Conservation (phyloP, 2,329 filamentous ascomycete species). For the Paraphoma sp. region DNA sequence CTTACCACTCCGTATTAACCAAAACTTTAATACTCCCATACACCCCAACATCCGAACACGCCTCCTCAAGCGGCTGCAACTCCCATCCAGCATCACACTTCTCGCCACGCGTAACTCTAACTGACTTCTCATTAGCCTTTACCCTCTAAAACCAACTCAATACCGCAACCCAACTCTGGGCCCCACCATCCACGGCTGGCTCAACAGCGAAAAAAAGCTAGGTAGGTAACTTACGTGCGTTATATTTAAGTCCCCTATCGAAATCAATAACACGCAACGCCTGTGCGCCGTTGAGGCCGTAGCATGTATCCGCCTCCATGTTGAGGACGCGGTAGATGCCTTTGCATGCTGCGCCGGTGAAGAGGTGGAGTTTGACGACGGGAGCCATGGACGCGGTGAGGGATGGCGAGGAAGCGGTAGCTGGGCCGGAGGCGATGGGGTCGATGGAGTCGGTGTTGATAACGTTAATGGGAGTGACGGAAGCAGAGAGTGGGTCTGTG, state of each 20-base stretch:
- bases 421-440: background rate
- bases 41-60: slow-evolving; percentile 5
- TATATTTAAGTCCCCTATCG: background rate
- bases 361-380: background rate
- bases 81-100: background rate
- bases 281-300: background rate
- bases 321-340: background rate
- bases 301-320: background rate
- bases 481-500: too few species aligned
- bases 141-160: too few species aligned
- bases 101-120: background rate
- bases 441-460: too few species aligned
- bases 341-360: background rate
- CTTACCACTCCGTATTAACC: background rate
- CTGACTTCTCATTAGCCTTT: too few species aligned
- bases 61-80: slow-evolving; percentile 3
- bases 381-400: background rate
- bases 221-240: too few species aligned
- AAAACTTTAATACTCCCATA: slow-evolving; percentile 7
- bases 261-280: background rate
- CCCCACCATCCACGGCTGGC: too few species aligned
- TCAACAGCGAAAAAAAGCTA: too few species aligned
- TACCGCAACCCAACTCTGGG: too few species aligned
- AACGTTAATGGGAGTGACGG: too few species aligned
- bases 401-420: background rate